Conservation (phyloP, 257 asterid species). For the Handroanthus guayacan region DNA sequence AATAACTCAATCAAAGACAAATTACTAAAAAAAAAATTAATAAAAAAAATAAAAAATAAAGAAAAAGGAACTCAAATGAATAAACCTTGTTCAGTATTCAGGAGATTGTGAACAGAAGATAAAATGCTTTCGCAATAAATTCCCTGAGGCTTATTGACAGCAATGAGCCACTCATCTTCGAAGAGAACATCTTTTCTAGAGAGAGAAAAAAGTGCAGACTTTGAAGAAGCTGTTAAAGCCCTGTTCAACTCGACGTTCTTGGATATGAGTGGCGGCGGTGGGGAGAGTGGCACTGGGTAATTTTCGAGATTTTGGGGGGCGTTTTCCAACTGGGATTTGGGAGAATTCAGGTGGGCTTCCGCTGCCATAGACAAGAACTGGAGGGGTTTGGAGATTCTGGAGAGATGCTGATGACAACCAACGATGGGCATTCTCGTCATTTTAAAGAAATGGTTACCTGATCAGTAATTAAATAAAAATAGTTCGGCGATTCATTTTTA, state of each 20-base stretch:
- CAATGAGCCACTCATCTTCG: conserved; percentile 90
- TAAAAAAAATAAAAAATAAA: neutral
- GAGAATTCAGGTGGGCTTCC: conserved; percentile 41
- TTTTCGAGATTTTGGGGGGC: conserved; percentile 30
- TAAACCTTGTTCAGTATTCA: conserved; percentile 52
- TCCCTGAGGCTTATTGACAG: conserved; percentile 87
- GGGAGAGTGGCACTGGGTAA: conserved; percentile 81
- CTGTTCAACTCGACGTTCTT: conserved; percentile 77
- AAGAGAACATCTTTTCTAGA: conserved; percentile 69
- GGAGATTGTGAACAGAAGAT: conserved; percentile 60
- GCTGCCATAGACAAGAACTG: conserved; percentile 55
- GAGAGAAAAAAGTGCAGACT: conserved; percentile 71
- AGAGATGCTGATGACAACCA: conserved; percentile 26
- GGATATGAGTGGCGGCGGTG: conserved; percentile 69
- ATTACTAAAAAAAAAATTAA: neutral
- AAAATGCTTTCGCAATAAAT: conserved; percentile 77
- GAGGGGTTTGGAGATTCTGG: conserved; percentile 33
- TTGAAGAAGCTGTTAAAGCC: conserved; percentile 82
- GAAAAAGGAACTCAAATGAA: neutral
- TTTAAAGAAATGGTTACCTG: neutral
- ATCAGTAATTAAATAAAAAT: no score
- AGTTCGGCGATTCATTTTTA: no score
- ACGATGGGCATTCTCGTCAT: conserved; percentile 45
- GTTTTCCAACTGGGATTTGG: conserved; percentile 32
- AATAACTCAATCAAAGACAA: neutral